Evolutionary conservation across 345 rosid genomes (phyloP).

Genomic region (Hevea brasiliensis): DNA sequence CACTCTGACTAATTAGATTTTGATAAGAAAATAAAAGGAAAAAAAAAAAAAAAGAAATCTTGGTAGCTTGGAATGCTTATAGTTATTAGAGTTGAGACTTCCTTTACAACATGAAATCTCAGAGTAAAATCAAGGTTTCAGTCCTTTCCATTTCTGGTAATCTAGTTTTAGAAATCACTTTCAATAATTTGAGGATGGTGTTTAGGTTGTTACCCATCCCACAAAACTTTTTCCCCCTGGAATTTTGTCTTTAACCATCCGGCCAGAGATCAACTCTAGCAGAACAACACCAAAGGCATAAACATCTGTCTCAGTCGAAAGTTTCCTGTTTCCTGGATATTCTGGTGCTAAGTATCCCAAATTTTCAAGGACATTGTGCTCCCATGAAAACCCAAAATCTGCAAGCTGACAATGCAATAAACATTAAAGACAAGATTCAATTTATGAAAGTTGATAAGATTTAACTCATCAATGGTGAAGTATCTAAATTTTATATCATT

Average conservation of each 20-base stretch:
- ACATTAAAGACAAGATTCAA: background rate
- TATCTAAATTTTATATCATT: background rate
- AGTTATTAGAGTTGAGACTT: no score
- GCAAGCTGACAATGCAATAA: conserved; percentile 30
- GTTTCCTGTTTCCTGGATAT: conserved; percentile 20
- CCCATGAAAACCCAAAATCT: conserved; percentile 27
- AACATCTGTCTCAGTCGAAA: conserved; percentile 35
- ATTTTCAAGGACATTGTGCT: conserved; percentile 1
- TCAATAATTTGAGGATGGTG: background rate
- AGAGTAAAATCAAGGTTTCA: no score
- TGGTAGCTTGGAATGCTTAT: no score
- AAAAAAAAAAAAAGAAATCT: no score
- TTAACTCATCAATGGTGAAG: background rate
- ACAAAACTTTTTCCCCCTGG: conserved; percentile 16
- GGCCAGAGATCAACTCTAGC: conserved; percentile 43
- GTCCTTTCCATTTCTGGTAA: background rate
- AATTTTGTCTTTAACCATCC: conserved; percentile 18
- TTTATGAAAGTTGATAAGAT: background rate
- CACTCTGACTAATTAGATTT: no score
- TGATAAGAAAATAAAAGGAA: no score
- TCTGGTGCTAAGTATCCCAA: conserved; percentile 35
- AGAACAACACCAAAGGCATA: conserved; percentile 41
- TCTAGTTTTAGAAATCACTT: background rate
- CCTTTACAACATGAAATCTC: no score
- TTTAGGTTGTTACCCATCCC: conserved; percentile 33